Evolutionary conservation across 768 basidiomycete genomes (phyloP).

Genomic region (Ramaria sp.): DNA sequence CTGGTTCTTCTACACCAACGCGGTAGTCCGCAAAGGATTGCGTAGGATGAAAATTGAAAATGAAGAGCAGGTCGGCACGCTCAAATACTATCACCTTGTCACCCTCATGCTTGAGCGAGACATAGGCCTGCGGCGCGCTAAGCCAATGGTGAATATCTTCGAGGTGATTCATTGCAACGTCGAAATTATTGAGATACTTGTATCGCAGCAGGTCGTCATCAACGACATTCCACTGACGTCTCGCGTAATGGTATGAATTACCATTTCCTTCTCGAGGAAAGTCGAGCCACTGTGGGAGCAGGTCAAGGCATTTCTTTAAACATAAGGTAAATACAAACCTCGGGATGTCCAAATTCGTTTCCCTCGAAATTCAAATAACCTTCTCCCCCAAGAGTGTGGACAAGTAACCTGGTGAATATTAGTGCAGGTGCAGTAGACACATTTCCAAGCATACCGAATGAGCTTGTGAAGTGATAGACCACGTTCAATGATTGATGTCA

Average conservation of each 20-base stretch:
- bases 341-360: conserved; percentile 97
- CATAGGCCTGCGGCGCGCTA: conserved; percentile 71
- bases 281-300: conserved; percentile 80
- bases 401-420: conserved; percentile 51
- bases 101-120: conserved; percentile 85
- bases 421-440: not conserved
- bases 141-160: conserved; percentile 85
- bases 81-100: conserved; percentile 95
- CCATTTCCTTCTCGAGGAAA: conserved; percentile 95
- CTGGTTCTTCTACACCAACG: conserved; percentile 76
- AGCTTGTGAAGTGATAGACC: conserved; percentile 94
- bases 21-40: conserved; percentile 89
- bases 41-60: conserved; percentile 96
- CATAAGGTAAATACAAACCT: conserved; percentile 37
- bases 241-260: conserved; percentile 94
- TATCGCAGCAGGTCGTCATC: conserved; percentile 86
- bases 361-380: conserved; percentile 97
- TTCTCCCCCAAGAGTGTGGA: conserved; percentile 90
- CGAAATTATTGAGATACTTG: conserved; percentile 88
- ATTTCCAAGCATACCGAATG: conserved; percentile 57
- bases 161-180: conserved; percentile 79
- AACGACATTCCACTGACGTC: conserved; percentile 92
- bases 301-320: not conserved
- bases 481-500: conserved; percentile 80
- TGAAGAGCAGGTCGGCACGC: conserved; percentile 85